Base-by-base conservation (phyloP, 2,329 filamentous ascomycete genomes). In the Botrytis byssoidea region DNA sequence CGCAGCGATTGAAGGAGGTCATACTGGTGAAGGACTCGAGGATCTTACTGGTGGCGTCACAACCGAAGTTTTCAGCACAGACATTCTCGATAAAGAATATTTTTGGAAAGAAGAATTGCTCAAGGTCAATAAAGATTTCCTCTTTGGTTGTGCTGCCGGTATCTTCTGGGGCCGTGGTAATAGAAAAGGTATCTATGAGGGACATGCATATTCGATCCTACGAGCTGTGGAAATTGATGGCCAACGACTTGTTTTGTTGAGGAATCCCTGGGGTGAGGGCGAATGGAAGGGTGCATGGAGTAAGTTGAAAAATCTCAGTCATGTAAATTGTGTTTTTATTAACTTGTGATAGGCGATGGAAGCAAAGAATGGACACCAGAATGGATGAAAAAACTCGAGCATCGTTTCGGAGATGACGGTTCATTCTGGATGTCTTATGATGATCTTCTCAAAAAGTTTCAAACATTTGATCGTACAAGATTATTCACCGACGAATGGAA, bases 101-200 rank as follows among this genome's bases (percentile, higher is more conserved):
- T 97, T 97, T 80, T 97, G 94, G 94, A 88, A 87, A 1, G 90
- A 95, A 55, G 92, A 96, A 80, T 86, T 97, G 37, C 88, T 91
- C 82, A 90, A 92, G 75, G 93, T 94, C 74, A 96, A 97, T 80
- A 84, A 93, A 72, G 91, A 93, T 69, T 97, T 96, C 78, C 83
- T 93, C 9, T 93, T 94, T 77, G 91, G 90, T 18, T 92, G 90
- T 77, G 86, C 85, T 0, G 88, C 87, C 0, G 75, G 77, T n/a
- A 75, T 75, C n/a, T 78, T 76, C 29, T 78, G 82, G 82, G 74
- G 84, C 83, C 74, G 75, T 73, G 77, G 76, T 32, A 6, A 76
- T 12, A 84, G 90, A 35, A 85, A 86, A 74, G 88, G 88, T 9
- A 89, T 90, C 68, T 82, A 84, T 6, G 87, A 89, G 74, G 84